A percentile compares a stretch with the other conserved stretches of the same genome.
Conservation (phyloP, 2,329 filamentous ascomycete species). For the Coniochaeta ligniaria region DNA sequence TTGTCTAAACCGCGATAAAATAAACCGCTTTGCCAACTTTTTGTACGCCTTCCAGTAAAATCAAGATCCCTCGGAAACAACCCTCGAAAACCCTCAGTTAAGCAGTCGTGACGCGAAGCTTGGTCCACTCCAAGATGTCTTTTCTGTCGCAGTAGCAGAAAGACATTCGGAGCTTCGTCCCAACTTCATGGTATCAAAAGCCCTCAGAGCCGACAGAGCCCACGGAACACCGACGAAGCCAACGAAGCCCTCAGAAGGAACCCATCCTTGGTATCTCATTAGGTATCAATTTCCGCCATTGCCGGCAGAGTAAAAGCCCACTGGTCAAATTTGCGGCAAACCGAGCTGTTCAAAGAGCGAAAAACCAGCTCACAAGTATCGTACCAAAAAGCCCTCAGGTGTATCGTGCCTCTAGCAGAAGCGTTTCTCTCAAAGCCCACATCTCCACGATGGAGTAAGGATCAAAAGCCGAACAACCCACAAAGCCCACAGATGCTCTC, state of each 20-base stretch:
- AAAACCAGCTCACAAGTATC: constrained; percentile 20
- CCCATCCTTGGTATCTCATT: constrained; percentile 2
- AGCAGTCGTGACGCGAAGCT: constrained; percentile 6
- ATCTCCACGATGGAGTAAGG: constrained; percentile 26
- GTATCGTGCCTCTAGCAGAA: constrained; percentile 36
- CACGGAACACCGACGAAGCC: constrained; percentile 11
- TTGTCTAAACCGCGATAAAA: neutral
- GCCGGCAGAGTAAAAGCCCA: neutral
- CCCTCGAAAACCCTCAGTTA: neutral
- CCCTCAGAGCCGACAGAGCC: constrained; percentile 11
- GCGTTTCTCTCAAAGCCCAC: constrained; percentile 49
- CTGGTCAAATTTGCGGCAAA: constrained; percentile 2
- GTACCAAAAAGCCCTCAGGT: constrained; percentile 43
- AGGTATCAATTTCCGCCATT: neutral
- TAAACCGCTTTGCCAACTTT: neutral
- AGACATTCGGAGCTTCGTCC: constrained; percentile 10
- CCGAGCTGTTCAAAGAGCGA: constrained; percentile 23
- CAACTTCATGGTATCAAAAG: constrained; percentile 9
- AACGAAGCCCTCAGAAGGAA: constrained; percentile 10
- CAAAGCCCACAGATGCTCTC: constrained; percentile 39
- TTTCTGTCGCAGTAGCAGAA: neutral
- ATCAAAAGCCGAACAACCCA: constrained; percentile 50
- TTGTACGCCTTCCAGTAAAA: constrained; percentile 1
- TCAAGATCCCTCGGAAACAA: neutral
- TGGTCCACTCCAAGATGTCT: constrained; percentile 9